Percentiles rank a stretch among this genome's conserved stretches.
phyloP scores from a whole-genome alignment of 768 basidiomycete species.

The Coprinellus micaceus region DNA sequence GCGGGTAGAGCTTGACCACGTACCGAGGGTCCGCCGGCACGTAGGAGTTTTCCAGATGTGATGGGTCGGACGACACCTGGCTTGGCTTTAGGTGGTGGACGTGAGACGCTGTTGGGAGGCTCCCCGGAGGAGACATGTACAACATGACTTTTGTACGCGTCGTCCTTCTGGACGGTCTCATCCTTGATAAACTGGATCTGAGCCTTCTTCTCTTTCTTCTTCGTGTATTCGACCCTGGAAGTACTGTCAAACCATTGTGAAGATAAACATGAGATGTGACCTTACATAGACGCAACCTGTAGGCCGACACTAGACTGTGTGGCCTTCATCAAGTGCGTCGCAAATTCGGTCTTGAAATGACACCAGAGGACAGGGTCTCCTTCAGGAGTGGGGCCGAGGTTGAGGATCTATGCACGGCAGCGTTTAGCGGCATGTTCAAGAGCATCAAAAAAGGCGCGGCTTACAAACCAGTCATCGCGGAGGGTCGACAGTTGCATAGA shows the following conservation, averaged over 20 bases:
- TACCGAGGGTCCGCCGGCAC: slow-evolving; percentile 70
- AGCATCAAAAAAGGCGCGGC: slow-evolving; percentile 24
- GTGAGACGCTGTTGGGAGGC: slow-evolving; percentile 73
- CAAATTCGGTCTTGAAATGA: slow-evolving; percentile 93
- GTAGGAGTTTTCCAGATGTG: slow-evolving; percentile 77
- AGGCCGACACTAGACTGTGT: slow-evolving; percentile 76
- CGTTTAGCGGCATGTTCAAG: too few relatives aligned
- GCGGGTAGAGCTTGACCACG: slow-evolving; percentile 27
- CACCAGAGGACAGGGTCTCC: slow-evolving; percentile 92
- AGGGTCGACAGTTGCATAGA: slow-evolving; percentile 83
- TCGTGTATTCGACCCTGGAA: slow-evolving; percentile 81
- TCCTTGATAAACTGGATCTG: slow-evolving; percentile 87
- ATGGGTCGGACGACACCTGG: slow-evolving; percentile 83
- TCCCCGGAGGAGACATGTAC: slow-evolving; percentile 89
- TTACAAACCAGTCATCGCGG: slow-evolving; percentile 92
- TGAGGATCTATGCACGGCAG: slow-evolving; percentile 71
- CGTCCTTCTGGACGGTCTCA: slow-evolving; percentile 74
- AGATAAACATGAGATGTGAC: too few relatives aligned
- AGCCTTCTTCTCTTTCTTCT: slow-evolving; percentile 96
- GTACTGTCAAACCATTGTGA: too few relatives aligned
- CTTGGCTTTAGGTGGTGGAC: slow-evolving; percentile 83
- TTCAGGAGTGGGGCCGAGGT: slow-evolving; percentile 73
- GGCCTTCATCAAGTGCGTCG: slow-evolving; percentile 73
- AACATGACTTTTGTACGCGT: slow-evolving; percentile 89
- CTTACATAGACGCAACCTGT: slow-evolving; percentile 67